Base-by-base conservation (phyloP, 2,329 filamentous ascomycete species). In the Juglanconis sp. region DNA sequence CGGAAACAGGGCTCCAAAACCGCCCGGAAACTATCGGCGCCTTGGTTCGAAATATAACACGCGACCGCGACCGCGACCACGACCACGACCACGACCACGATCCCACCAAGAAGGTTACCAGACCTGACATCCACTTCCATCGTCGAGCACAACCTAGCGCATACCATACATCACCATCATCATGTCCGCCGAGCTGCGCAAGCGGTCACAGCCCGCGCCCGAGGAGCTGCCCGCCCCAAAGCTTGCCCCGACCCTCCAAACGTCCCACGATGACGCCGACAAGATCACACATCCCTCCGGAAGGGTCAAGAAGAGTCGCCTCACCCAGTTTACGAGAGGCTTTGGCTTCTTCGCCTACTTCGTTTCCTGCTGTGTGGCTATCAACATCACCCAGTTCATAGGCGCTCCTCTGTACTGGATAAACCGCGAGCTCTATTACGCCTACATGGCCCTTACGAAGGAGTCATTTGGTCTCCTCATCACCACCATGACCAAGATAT, bases 401-500 rank as follows among this genome's bases (percentile, higher is more conserved):
- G 92, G 92, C 38, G 76, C 85, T 0, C 91, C 91, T 2, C 75
- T 96, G 52, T 95, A 95, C 71, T 82, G 87, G 63, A 77, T 92
- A 68, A 89, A 92, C 71, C 85, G 85, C 60, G 87, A 91, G 50
- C 84, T 90, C 69, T 96, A 91, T 77, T 90, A 96, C 74, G 84
- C 87, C 64, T 96, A 92, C 76, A 96, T 96, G 85, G 87, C 91
- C 46, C 83, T 92, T 72, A 95, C 91, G 10, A 96, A 96, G 74
- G 86, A 91, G 69, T 90, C 85, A 1, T 96, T 96, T 72, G 90
- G 89, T 42, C 81, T 96, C 15, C 77, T 92, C 49, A 87, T 88
- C 64, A 92, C 89, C 24, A 89, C 88, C 49, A 86, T 94, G 79
- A 96, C 91, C 13, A 86, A 94, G 69, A 90, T 90, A 80, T 96